Evolutionary conservation across 1,139 yeast genomes (phyloP), one percentile per base, ranked within the genome.

Genomic region (Arxiozyma slooffiae): DNA sequence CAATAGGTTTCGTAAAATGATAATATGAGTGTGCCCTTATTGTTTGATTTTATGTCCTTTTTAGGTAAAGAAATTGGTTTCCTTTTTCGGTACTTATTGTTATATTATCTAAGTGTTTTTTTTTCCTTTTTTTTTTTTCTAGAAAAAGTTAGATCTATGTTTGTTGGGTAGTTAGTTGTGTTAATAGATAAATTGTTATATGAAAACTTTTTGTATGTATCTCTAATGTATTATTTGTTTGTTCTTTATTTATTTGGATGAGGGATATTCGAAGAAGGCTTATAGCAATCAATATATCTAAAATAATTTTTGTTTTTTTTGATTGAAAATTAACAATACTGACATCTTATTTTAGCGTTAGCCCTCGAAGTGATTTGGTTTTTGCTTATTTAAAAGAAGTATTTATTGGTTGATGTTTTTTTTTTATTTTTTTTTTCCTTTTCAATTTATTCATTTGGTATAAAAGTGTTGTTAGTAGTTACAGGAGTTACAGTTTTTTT

Each of bases 1-100:
- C 36, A 30, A 30, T 30, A 30, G 36, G n/a, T 4, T 30, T 14
- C 4, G 3, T 30, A 30, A 30, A 30, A 30, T 5, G 36, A n/a
- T 30, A 30, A 30, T 30, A 11, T 30, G 36, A 30, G 36, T 30
- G 11, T 5, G 2, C 14, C 14, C 14, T 30, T 30, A 8, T 26
- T 8, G 34, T 26, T 26, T 30, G n/a, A 30, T 7, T 30, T 30
- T 4, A 30, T 30, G 11, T 30, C 36, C 6, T 30, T n/a, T 30
- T 30, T 30, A 11, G 36, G 36, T 30, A 30, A 30, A 30, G n/a
- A 14, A 30, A 30, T 30, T 30, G 14, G 61, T 54, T 18, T 30
- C 7, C 36, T 6, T n/a, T 11, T 30, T 30, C 36, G n/a, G 36
- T 30, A 14, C n/a, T 11, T 11, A 30, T 30, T 30, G 36, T 30